phyloP scores from a whole-genome alignment of 2,329 filamentous ascomycete species.

The Dothidotthia symphoricarpi region DNA sequence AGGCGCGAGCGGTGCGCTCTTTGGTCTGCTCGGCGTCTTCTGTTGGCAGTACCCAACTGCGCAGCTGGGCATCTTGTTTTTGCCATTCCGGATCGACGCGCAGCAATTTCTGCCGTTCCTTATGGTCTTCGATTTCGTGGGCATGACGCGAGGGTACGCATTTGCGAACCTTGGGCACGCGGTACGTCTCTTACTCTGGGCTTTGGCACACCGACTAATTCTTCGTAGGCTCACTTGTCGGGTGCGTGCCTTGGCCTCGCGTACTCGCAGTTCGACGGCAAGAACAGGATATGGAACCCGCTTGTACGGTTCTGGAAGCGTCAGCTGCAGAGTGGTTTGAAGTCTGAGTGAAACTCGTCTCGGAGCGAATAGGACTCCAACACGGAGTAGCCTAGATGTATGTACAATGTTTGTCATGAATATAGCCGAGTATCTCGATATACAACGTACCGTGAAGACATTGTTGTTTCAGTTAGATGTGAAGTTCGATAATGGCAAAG shows the following conservation, averaged over 20 bases:
- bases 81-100: conserved; percentile 33
- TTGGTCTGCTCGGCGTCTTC: conserved; percentile 30
- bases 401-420: too few relatives aligned
- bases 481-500: too few relatives aligned
- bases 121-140: conserved; percentile 37
- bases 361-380: too few relatives aligned
- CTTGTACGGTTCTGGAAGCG: conserved; percentile 32
- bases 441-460: too few relatives aligned
- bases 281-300: conserved; percentile 36
- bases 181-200: conserved; percentile 20
- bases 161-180: conserved; percentile 36
- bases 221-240: conserved; percentile 33
- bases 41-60: conserved; percentile 34
- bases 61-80: conserved; percentile 33
- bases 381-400: too few relatives aligned
- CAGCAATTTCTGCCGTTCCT: conserved; percentile 30
- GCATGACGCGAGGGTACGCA: conserved; percentile 29
- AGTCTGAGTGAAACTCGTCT: background rate
- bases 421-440: too few relatives aligned
- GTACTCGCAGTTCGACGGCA: conserved; percentile 37
- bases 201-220: conserved; percentile 10
- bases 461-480: too few relatives aligned
- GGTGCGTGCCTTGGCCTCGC: conserved; percentile 31
- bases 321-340: conserved; percentile 16
- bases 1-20: conserved; percentile 38